Conservation (phyloP, 2,329 filamentous ascomycete genomes). For the Fusarium albidum region DNA sequence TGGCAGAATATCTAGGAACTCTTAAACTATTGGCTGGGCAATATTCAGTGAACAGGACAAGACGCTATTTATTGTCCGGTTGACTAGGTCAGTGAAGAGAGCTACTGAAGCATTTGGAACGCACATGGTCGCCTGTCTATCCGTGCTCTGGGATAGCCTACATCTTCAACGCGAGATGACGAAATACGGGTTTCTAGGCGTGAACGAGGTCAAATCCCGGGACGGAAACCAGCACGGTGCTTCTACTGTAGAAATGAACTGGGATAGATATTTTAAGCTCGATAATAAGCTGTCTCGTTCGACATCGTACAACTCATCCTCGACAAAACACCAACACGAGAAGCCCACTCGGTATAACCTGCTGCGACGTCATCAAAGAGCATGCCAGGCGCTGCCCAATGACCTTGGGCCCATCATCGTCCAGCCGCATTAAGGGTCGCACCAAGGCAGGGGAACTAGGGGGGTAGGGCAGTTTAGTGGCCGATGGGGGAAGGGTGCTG, state of each 20-base stretch:
- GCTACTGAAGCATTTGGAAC: no score
- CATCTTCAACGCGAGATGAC: no score
- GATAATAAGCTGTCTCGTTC: slow-evolving; percentile 2
- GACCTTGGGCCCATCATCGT: slow-evolving; percentile 28
- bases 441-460: slow-evolving; percentile 10
- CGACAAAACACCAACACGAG: background rate
- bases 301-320: slow-evolving; percentile 1
- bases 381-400: slow-evolving; percentile 26
- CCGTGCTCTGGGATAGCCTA: no score
- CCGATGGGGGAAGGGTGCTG: background rate
- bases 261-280: background rate
- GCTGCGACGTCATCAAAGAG: slow-evolving; percentile 26
- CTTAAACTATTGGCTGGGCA: no score
- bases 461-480: background rate
- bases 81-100: no score
- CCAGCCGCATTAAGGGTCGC: slow-evolving; percentile 7
- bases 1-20: no score
- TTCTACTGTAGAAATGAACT: slow-evolving; percentile 1
- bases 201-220: background rate
- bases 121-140: no score
- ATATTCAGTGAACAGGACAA: no score
- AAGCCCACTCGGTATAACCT: slow-evolving; percentile 6
- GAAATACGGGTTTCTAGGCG: background rate
- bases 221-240: slow-evolving; percentile 5
- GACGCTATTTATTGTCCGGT: no score